Conservation (phyloP, 1,284 basidiomycete species). For the Papiliotrema fonsecae region DNA sequence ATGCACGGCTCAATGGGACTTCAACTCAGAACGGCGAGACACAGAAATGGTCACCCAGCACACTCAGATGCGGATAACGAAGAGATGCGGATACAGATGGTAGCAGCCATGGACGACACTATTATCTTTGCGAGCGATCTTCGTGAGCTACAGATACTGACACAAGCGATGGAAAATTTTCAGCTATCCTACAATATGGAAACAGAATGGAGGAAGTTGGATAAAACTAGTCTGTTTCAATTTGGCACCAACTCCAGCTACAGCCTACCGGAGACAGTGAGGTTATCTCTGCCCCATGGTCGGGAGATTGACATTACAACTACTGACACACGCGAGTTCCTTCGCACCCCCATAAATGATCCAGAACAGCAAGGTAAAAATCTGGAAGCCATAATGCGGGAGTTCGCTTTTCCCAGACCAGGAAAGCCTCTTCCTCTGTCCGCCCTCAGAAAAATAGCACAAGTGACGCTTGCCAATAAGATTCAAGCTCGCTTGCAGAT, state of each 20-base stretch:
- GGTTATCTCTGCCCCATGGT: background rate
- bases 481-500: background rate
- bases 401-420: background rate
- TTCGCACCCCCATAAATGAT: background rate
- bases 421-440: background rate
- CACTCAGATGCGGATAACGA: background rate
- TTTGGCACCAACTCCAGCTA: background rate
- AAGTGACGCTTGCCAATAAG: background rate
- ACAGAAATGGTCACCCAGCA: no score
- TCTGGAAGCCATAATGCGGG: background rate
- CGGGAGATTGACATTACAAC: background rate
- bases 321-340: background rate
- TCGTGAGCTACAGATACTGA: background rate
- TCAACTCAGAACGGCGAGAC: no score
- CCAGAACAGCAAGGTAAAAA: background rate
- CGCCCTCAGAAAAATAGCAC: background rate
- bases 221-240: constrained; percentile 1
- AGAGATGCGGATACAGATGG: no score
- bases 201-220: constrained; percentile 1
- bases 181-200: constrained; percentile 1
- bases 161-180: background rate
- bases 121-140: background rate
- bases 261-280: background rate
- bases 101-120: constrained; percentile 6
- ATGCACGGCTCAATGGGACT: background rate